Evolutionary conservation across 192 early-diverging fungal genomes (phyloP), one percentile per base, ranked within the genome.

Genomic region (Coemansia sp.): DNA sequence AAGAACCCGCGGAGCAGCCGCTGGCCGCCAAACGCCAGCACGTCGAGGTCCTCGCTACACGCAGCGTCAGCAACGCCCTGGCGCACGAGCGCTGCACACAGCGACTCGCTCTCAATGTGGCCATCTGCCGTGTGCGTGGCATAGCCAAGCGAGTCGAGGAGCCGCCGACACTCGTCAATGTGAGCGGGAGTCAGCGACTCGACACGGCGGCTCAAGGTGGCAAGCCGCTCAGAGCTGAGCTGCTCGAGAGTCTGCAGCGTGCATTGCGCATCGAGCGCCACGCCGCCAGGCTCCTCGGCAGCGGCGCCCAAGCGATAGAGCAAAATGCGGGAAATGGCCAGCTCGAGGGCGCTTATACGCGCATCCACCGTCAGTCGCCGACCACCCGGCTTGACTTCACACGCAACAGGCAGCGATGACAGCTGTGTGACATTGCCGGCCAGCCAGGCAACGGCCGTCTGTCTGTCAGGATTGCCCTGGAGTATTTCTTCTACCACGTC

Each of bases 101-200:
- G 76, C 6, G 87, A 79, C 55, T 92, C 89, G 13, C 86, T 86
- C 66, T 92, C 89, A 33, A 77, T 76, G 5, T 64, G 50, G 31
- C 36, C 46, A 9, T 82, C 34, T 3, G 73, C 84, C 5, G 60
- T 76, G 11, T 86, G 62, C 33, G 83, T 75, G 1, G 83, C 77
- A 58, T 81, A 79, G 0, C 89, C 89, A 62, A 87, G 58, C 8
- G 84, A 64, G 1, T 10, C 16, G 10, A 90, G 46, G 18, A 90
- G 81, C 20, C 63, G 26, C 46, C 67, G 66, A 48, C 86, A 87
- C 8, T 88, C 78, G 2, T 62, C 40, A 6, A 79, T 60, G 60
- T 87, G 70, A 6, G 71, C 46, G 0, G 70, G 40, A 8, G 86
- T 87, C n/a, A 92, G 67, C 2, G 69, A 60, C 42, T 85, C 63